Conservation (phyloP, 2,329 filamentous ascomycete species). For the Epichloe uncinata region DNA sequence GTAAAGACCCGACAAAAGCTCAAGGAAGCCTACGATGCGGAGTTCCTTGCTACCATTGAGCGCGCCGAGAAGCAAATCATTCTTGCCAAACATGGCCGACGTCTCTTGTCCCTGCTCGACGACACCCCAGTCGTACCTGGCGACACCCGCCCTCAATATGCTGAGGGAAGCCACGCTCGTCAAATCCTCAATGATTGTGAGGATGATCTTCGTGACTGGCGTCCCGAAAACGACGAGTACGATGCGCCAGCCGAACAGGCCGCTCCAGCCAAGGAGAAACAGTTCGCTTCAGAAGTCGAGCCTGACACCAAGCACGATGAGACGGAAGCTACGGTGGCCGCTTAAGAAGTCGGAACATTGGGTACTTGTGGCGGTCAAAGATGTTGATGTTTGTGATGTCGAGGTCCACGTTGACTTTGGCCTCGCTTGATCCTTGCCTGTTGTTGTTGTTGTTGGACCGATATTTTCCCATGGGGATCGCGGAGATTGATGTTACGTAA, state of each 20-base stretch:
- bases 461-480: not conserved
- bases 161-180: conserved; percentile 52
- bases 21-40: conserved; percentile 83
- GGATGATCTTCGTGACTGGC: conserved; percentile 71
- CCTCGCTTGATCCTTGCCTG: not conserved
- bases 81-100: conserved; percentile 77
- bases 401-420: not conserved
- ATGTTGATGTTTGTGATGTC: not conserved
- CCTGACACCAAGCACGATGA: not conserved
- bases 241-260: conserved; percentile 12
- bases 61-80: conserved; percentile 95
- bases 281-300: conserved; percentile 4
- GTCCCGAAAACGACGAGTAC: conserved; percentile 27
- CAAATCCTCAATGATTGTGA: conserved; percentile 89
- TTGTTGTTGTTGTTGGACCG: not conserved
- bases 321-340: not conserved
- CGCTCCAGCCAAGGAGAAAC: conserved; percentile 15
- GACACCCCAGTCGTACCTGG: conserved; percentile 84
- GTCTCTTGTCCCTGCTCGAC: conserved; percentile 74
- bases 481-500: not conserved
- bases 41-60: conserved; percentile 89
- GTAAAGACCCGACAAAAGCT: conserved; percentile 89
- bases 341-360: not conserved
- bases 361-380: not conserved
- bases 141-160: conserved; percentile 58